These are phyloP conservation scores for Scalesia atractyloides DNA, from an alignment of 129 eudicot species.

Conservation along the genomic window DNA sequence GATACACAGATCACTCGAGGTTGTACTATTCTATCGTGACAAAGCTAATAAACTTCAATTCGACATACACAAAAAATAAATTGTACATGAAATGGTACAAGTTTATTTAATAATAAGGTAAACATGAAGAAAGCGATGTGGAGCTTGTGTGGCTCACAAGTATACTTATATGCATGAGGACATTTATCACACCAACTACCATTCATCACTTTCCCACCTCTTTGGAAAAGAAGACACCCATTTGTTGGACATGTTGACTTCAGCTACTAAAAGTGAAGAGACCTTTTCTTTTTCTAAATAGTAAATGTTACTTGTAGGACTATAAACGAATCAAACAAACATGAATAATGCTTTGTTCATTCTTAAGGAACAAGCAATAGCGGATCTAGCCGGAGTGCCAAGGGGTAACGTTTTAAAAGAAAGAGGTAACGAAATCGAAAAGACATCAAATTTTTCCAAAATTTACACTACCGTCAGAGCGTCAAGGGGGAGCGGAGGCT, in stretches of 20 bases:
- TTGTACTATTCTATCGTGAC: not conserved
- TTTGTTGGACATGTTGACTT: not conserved
- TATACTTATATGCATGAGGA: slow-evolving; percentile 9
- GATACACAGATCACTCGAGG: not conserved
- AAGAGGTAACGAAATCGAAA: too few species aligned
- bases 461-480: too few species aligned
- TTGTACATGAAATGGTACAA: not conserved
- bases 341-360: too few species aligned
- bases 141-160: slow-evolving; percentile 41
- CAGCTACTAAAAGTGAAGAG: not conserved
- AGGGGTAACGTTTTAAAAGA: too few species aligned
- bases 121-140: slow-evolving; percentile 21
- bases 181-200: slow-evolving; percentile 25
- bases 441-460: too few species aligned
- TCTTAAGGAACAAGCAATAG: too few species aligned
- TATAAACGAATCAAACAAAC: too few species aligned
- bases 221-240: not conserved
- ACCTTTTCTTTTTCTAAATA: not conserved
- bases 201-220: slow-evolving; percentile 8
- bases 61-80: not conserved
- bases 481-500: too few species aligned
- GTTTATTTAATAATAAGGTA: slow-evolving; percentile 32
- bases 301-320: too few species aligned
- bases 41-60: not conserved
- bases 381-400: too few species aligned